Evolutionary conservation across 23 red algal genomes (phyloP), one percentile per base, ranked within the genome.

Genomic region (Gracilariopsis chorda): DNA sequence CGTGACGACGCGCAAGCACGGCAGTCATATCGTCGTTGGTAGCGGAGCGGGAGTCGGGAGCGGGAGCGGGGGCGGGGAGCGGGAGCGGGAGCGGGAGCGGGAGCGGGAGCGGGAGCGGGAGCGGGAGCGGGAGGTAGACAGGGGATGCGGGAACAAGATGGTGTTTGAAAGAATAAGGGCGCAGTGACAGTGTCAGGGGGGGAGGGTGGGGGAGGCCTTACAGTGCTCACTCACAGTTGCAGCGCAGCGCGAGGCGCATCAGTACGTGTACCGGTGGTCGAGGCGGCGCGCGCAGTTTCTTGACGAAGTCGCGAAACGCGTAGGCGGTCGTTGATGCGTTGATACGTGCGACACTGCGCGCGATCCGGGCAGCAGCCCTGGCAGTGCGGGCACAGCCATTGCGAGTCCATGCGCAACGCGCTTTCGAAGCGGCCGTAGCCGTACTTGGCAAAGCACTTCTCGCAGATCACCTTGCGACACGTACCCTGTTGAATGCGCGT

Each of bases 381-480:
- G 61, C 88, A 92, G 62, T 92, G 88, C 59, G 88, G 41, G 28
- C 88, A 92, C 47, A 82, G 34, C 88, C 88, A 92, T 10, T 2
- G 2, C 19, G 21, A 10, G 48, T 19, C 17, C 24, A 21, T 20
- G 25, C 37, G 28, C 56, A 51, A 10, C 46, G 52, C 76, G 10
- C 17, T 45, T 21, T 68, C 80, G 21, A 85, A 85, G 42, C 7
- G 7, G 12, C 80, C 80, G 57, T 57, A 69, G 30, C 43, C 80
- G 80, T 67, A 85, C 24, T 43, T 27, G 16, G 11, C 45, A 57
- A 92, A 92, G 77, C 88, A 92, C 77, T 82, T 81, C 40, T 92
- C 88, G 47, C 88, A 92, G 2, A 92, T 42, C 16, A 92, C 88
- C 48, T 92, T 92, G 14, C 88, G 71, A 39, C 88, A 92, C 40